A percentile compares a stretch with the other conserved stretches of the same genome.
These are phyloP conservation scores for Paramarasmius palmivorus DNA, from an alignment of 1,284 basidiomycete species.

Conservation along the genomic window DNA sequence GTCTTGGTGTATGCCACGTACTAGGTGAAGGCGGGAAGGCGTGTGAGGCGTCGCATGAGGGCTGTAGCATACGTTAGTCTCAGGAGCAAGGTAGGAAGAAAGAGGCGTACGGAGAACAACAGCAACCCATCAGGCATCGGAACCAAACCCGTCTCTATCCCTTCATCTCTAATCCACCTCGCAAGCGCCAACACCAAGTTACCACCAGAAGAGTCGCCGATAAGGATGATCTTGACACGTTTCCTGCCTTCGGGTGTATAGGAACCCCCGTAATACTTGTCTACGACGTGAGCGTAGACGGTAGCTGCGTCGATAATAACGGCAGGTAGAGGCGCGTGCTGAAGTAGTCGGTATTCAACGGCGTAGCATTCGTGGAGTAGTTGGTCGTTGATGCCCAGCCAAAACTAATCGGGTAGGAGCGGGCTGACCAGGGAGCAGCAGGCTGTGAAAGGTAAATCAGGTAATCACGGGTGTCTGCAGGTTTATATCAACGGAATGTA, in stretches of 20 bases:
- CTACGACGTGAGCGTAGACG: slow-evolving; percentile 56
- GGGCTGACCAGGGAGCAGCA: no score
- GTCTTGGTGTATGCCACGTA: slow-evolving; percentile 48
- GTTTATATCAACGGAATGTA: no score
- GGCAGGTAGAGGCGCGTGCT: slow-evolving; percentile 60
- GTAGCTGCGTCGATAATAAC: slow-evolving; percentile 64
- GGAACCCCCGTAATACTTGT: slow-evolving; percentile 23
- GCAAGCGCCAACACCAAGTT: slow-evolving; percentile 63
- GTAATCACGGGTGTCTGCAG: no score
- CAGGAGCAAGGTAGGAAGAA: slow-evolving; percentile 25
- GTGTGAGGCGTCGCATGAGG: slow-evolving; percentile 40
- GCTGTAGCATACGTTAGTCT: slow-evolving; percentile 18
- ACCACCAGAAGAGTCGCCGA: slow-evolving; percentile 73
- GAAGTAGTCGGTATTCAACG: slow-evolving; percentile 51
- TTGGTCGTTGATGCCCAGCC: no score
- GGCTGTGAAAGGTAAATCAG: no score
- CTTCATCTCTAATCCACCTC: slow-evolving; percentile 52
- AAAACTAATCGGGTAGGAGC: no score
- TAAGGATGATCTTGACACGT: slow-evolving; percentile 57
- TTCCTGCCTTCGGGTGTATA: slow-evolving; percentile 13
- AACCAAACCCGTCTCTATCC: slow-evolving; percentile 41
- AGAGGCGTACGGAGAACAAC: slow-evolving; percentile 37
- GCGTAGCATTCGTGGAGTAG: slow-evolving; percentile 46
- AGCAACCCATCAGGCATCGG: slow-evolving; percentile 45
- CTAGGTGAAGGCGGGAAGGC: slow-evolving; percentile 43